Evolutionary conservation across 2,329 filamentous ascomycete species (phyloP), one percentile per base, ranked within the genome.

Genomic region (Ceratocystis variospora): DNA sequence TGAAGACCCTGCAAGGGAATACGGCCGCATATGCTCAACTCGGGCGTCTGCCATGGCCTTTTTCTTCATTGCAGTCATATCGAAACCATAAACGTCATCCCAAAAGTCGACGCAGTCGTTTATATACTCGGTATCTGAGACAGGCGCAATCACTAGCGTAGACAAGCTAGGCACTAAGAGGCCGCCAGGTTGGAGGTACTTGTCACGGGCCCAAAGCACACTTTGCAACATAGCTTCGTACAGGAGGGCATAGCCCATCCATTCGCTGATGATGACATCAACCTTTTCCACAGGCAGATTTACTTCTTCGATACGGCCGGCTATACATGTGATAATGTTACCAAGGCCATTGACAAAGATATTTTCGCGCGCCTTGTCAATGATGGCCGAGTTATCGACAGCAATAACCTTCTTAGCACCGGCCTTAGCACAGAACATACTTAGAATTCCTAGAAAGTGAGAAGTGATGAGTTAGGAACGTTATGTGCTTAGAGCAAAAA

Each of bases 181-280:
- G 17, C 92, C 92, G 66, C 84, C 87, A 0, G 87, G 83, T 68
- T 83, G 85, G 28, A 97, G 84, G 75, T 96, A 96, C 71, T 84
- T 85, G 76, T 97, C 92, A 68, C 92, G 83, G 55, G 93, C 93
- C 73, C 85, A 93, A 63, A 97, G 81, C 25, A 97, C 90, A 62
- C 90, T 95, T 70, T 94, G 90, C 33, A 97, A 84, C 92, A 97
- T 97, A 66, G 91, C 90, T 76, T 97, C 92, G 75, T 95, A 97
- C 5, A 96, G 81, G 19, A 96, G 81, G 70, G 87, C 89, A 74
- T 97, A 97, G 37, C 92, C 92, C 92, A 97, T 97, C 92, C 92
- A 97, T 75, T 97, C 92, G 68, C 89, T 95, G 68, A 97, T 87
- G 73, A 97, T 96, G 72, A 97, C 87, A 76, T 97, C 93, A 59